Evolutionary conservation across 495 filamentous ascomycete genomes (phyloP).

Genomic region (Tuber borchii): DNA sequence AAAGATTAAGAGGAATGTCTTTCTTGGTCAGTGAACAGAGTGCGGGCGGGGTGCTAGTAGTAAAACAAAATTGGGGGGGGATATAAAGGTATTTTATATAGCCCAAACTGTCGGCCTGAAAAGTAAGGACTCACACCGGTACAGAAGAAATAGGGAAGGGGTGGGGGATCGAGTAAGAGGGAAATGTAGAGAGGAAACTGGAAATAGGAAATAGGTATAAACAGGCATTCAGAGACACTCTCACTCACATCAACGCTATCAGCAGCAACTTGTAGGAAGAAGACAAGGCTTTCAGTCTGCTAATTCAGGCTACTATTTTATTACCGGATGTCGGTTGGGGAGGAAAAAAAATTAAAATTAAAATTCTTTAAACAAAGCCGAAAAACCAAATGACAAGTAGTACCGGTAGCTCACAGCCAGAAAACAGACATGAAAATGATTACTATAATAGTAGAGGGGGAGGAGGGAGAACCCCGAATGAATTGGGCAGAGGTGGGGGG

Average conservation of each 20-base stretch:
- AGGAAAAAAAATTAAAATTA: not conserved
- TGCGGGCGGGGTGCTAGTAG: not conserved
- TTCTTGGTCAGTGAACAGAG: not conserved
- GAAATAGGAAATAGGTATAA: not conserved
- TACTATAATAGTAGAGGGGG: not conserved
- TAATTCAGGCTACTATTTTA: not conserved
- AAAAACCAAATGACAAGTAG: not conserved
- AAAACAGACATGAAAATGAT: not conserved
- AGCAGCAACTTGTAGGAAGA: not conserved
- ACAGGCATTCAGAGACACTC: not conserved
- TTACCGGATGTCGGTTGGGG: not conserved
- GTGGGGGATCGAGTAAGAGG: not conserved
- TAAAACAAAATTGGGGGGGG: not conserved
- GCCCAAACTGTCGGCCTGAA: not conserved
- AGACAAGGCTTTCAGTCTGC: not conserved
- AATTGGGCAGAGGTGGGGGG: not conserved
- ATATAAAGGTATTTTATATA: conserved; percentile 3
- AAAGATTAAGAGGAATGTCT: not conserved
- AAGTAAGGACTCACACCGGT: not conserved
- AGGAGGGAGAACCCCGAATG: not conserved
- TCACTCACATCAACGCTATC: not conserved
- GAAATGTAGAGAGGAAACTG: not conserved
- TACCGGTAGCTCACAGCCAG: not conserved
- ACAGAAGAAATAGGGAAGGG: not conserved
- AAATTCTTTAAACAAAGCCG: not conserved